Conservation (phyloP, 129 eudicot species). For the Helianthus tuberosus region DNA sequence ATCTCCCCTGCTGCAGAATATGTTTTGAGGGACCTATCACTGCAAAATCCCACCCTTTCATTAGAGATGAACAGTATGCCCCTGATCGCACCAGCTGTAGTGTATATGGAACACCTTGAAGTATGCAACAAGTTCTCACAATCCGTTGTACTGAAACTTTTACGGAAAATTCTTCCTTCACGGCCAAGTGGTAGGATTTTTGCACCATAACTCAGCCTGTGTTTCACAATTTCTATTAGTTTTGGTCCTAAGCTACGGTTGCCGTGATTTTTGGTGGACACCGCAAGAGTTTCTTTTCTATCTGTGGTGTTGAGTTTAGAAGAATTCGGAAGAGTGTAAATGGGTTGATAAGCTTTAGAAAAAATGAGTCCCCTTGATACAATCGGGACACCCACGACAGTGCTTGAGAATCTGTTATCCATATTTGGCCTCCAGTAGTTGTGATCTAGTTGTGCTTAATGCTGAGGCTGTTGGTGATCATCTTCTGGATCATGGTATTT, state of each 20-base stretch:
- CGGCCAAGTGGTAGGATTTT: constrained; percentile 39
- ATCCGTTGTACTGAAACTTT: constrained; percentile 26
- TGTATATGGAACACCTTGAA: constrained; percentile 41
- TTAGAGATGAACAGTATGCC: constrained; percentile 46
- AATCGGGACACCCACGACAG: constrained; percentile 16
- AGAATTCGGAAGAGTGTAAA: constrained; percentile 12
- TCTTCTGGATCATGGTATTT: constrained; percentile 24
- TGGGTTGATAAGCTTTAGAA: constrained; percentile 29
- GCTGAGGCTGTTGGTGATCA: constrained; percentile 9
- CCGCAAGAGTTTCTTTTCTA: constrained; percentile 3
- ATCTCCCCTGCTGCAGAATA: constrained; percentile 36
- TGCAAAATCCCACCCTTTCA: constrained; percentile 44
- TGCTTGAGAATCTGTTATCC: constrained; percentile 27
- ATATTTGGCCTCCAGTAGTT: constrained; percentile 9
- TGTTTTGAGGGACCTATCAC: constrained; percentile 39
- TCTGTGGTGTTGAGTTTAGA: constrained; percentile 12
- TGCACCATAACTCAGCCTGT: constrained; percentile 44
- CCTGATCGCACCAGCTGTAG: constrained; percentile 46
- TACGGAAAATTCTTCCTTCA: constrained; percentile 34
- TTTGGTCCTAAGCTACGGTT: constrained; percentile 32
- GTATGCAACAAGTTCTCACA: constrained; percentile 46
- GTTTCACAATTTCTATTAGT: constrained; percentile 37
- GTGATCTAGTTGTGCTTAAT: constrained; percentile 13
- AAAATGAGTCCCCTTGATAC: constrained; percentile 27
- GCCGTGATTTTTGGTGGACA: constrained; percentile 16